Evolutionary conservation across 495 filamentous ascomycete genomes (phyloP), one percentile per base, ranked within the genome.

Genomic region (Bombardia bombarda): DNA sequence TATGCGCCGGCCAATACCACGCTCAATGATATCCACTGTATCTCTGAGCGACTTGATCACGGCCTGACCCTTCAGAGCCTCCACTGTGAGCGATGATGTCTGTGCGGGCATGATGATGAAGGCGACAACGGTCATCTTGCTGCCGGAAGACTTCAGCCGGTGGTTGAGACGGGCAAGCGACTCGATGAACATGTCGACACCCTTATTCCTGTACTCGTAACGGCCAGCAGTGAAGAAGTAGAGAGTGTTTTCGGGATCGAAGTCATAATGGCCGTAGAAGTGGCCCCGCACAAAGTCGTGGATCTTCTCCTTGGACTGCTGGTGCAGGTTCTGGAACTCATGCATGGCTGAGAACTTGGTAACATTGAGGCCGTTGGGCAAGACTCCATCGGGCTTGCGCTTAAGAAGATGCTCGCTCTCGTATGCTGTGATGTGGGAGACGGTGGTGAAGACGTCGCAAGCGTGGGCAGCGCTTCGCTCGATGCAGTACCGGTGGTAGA

Each of bases 51-150:
- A 95, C 63, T 98, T 98, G 63, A 98, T 88, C 12, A 94, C 88
- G 1, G 92, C 92, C 60, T 98, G 92, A 39, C 92, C 92, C 64
- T 95, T 95, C 41, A 98, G 73, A 6, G 92, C 84, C 66, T 98
- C 92, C 12, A 98, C 92, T 0, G 93, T 94, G 40, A 98, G 68
- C 0, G 92, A 96, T 7, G 87, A 82, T n/a, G 92, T 96, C 63
- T 97, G 88, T 3, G 92, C 92, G 4, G 93, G 93, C 89, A 97
- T 94, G 60, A 98, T 96, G 56, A 98, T 85, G 58, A 98, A 98
- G 13, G 92, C 90, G n/a, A 98, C 93, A 17, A 98, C 84, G 1
- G 92, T 98, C 55, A 78, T 94, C 65, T 90, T 92, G 47, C 89
- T 95, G 14, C 86, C 84, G 19, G 78, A 65, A 41, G 66, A 61